Evolutionary conservation across 495 filamentous ascomycete species (phyloP), one percentile per base, ranked within the genome.

Genomic region (Xylaria telfairii): DNA sequence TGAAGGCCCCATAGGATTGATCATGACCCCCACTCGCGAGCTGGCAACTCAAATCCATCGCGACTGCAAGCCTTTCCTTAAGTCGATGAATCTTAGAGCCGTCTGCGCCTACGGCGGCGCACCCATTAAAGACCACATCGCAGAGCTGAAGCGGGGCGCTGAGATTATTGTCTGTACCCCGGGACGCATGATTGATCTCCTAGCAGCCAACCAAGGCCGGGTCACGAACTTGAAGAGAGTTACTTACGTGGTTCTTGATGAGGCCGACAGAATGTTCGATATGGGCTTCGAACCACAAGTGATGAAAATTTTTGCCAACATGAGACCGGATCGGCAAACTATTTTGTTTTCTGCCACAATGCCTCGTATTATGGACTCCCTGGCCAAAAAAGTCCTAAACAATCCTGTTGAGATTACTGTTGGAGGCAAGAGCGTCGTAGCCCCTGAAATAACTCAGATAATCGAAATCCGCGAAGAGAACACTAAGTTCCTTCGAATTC

Each of bases 221-320:
- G 95, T 98, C 15, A 97, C 93, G 1, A 98, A 97, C 75, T 85
- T 98, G 26, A 90, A 88, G 60, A 86, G 96, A 44, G 92, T 97
- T 44, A 97, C 93, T 0, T 98, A 97, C 75, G 86, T 97, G 19
- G 96, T 98, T 19, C 87, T 99, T 42, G 96, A 99, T 75, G 96
- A 99, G 79, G 96, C 96, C 24, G 96, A 99, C 75, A 91, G 96
- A 54, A 99, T 99, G 96, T 98, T 98, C 74, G 96, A 99, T 78
- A 98, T 99, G 96, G 96, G 96, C 6, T 98, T 99, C 71, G 95
- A 97, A 79, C 95, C 95, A 1, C 96, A 98, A 75, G 94, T 99
- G 57, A 96, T 95, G 92, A 98, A 97, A 79, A 95, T 99, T 67
- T 88, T 98, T 74, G 88, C 86, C 70, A 97, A 96, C 75, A 91